Evolutionary conservation across 805 yeast genomes (phyloP).

Genomic region (Saturnispora gosingensis): DNA sequence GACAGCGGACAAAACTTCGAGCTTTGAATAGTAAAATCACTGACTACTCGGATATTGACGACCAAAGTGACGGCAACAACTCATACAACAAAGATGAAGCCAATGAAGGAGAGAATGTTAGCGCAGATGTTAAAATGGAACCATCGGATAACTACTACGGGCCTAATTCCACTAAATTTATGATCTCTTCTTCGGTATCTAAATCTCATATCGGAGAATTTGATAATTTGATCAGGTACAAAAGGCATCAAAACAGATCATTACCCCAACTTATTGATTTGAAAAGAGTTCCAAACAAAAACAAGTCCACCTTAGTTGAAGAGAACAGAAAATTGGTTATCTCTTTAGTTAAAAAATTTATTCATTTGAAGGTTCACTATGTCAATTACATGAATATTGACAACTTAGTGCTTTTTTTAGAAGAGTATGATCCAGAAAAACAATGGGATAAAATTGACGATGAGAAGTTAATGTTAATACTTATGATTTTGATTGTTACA

Average conservation of each 20-base stretch:
- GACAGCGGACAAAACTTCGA: conserved; percentile 12
- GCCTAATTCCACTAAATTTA: conserved; percentile 39
- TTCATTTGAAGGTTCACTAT: conserved; percentile 32
- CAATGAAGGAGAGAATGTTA: background rate
- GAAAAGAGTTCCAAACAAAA: conserved; percentile 3
- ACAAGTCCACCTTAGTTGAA: conserved; percentile 8
- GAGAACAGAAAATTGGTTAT: conserved; percentile 30
- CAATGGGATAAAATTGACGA: conserved; percentile 43
- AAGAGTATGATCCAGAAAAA: conserved; percentile 26
- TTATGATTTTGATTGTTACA: conserved; percentile 36
- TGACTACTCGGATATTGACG: conserved; percentile 1
- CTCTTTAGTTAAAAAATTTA: conserved; percentile 33
- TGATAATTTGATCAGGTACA: conserved; percentile 23
- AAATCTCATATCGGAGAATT: conserved; percentile 21
- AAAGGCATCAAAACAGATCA: conserved; percentile 24
- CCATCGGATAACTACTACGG: conserved; percentile 39
- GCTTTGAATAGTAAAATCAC: conserved; percentile 1
- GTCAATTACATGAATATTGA: conserved; percentile 31
- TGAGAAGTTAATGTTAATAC: conserved; percentile 29
- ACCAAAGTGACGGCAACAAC: conserved; percentile 11
- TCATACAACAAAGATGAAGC: background rate
- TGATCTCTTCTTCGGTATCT: conserved; percentile 32
- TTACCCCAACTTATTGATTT: conserved; percentile 17
- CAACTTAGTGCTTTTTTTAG: conserved; percentile 30
- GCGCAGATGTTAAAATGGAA: conserved; percentile 1